Conservation (phyloP, 345 rosid genomes). For the Heritiera fomes region DNA sequence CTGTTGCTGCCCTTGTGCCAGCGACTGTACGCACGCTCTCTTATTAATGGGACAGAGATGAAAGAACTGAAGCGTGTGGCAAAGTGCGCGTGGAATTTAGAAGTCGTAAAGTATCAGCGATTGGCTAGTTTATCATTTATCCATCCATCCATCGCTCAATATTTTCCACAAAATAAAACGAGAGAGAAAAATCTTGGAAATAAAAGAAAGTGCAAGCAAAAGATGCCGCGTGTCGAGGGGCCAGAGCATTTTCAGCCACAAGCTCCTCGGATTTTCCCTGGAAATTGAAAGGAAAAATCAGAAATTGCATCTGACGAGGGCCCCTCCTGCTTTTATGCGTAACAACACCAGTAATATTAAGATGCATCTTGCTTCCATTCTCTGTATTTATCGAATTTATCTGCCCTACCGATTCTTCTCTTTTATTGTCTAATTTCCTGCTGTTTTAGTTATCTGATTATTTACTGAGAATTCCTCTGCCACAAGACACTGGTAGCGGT, state of each 20-base stretch:
- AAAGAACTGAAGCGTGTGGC: not conserved
- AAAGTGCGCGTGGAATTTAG: not conserved
- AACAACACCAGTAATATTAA: not conserved
- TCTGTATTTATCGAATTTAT: not conserved
- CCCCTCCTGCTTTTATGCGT: not conserved
- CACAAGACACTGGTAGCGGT: not conserved
- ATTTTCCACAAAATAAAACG: constrained; percentile 30
- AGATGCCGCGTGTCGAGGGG: constrained; percentile 36
- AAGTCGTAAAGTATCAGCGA: constrained; percentile 12
- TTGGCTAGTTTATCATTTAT: not conserved
- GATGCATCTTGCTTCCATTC: not conserved
- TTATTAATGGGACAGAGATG: not conserved
- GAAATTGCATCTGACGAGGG: constrained; percentile 45
- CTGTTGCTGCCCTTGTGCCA: not conserved
- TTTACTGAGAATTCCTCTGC: not conserved
- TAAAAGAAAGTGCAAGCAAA: not conserved
- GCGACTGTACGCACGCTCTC: not conserved
- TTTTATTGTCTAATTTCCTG: not conserved
- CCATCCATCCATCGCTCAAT: constrained; percentile 8
- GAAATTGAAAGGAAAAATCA: constrained; percentile 7
- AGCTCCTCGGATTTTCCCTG: constrained; percentile 45
- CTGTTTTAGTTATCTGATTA: not conserved
- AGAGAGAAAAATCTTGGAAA: not conserved
- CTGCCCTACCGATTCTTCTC: not conserved
- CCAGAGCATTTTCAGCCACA: constrained; percentile 52